Base-by-base conservation (phyloP, 106 monocot species). In the Iris macrosiphon region DNA sequence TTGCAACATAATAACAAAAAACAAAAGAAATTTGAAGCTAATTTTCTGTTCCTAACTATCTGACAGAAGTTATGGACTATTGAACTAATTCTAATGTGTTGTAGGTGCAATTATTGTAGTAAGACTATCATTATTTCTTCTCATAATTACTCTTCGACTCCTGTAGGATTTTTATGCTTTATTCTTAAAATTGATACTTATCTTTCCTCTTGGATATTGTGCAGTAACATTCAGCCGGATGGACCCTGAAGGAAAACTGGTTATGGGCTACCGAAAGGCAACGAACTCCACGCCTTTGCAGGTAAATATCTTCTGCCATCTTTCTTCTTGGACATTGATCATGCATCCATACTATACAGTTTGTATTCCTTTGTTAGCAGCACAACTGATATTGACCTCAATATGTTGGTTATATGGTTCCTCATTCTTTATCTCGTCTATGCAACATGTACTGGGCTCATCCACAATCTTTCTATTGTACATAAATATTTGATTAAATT, bases 151-250 rank as follows among this genome's bases (percentile, higher is more conserved):
- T n/a, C n/a, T n/a, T n/a, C n/a, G n/a, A n/a, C n/a, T n/a, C n/a
- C n/a, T n/a, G n/a, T n/a, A n/a, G n/a, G n/a, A n/a, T n/a, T n/a
- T n/a, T n/a, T n/a, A n/a, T n/a, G n/a, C n/a, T n/a, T n/a, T n/a
- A n/a, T n/a, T n/a, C n/a, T n/a, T n/a, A n/a, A n/a, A 45, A 21
- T 31, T 0, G 42, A 4, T 21, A 29, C 1, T 60, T 60, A 12
- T 28, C 11, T 44, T 19, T 59, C 29, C 17, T 16, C 4, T n/a
- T 39, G 34, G 17, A 29, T 60, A 2, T 62, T 60, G 51, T 78
- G 44, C 78, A 98, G 98, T 98, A 13, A 98, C 98, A 45, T 98
- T 98, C 65, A 98, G 98, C 63, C 77, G 98, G 21, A 91, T 98
- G 66, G 98, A 98, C 65, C 98, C 98, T 54, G 87, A 72, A 62